Base-by-base conservation (phyloP, 768 basidiomycete species). In the Termitomyces sp. region DNA sequence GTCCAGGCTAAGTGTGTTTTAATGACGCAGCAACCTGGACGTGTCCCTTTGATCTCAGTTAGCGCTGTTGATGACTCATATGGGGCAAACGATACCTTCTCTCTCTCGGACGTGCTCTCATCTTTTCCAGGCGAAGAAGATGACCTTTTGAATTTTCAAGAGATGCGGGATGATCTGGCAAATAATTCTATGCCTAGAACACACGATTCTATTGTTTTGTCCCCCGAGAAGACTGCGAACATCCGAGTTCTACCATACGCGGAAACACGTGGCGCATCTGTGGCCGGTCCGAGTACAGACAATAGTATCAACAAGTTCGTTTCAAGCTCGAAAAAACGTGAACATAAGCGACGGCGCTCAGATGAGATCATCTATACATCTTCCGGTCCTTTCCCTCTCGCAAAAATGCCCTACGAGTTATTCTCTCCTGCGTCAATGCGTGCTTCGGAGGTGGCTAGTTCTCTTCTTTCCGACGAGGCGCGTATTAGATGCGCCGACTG, bases 361-460 rank as follows among this genome's bases (percentile, higher is more conserved):
- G 28, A 29, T 5, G 29, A 41, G 22, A 36, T 41, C 4, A 22
- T 13, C 7, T 53, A 57, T 16, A 57, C 56, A 7, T 1, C 50
- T 18, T 34, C 12, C 29, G 56, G 56, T 18, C 22, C 16, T 18
- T 36, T 52, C 8, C 8, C 44, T 18, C 1, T 52, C 26, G 42
- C n/a, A 2, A 24, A 47, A 33, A 51, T 57, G 41, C 56, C 56
- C 15, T 57, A 57, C 12, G 51, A 57, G 34, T 28, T 59, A 3
- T 59, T 59, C 29, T 59, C 53, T 13, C 48, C 48, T 24, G 58
- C 46, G 18, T 59, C 54, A 9, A 56, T 56, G 55, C 24, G 33
- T 24, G 24, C 50, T 22, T 55, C 55, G 1, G 59, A 60, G n/a
- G 34, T 60, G 31, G 54, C 55, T 10, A 51, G 54, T 22, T 16